Base-by-base conservation (phyloP, 768 basidiomycete species). In the Tubosaeta sp. region DNA sequence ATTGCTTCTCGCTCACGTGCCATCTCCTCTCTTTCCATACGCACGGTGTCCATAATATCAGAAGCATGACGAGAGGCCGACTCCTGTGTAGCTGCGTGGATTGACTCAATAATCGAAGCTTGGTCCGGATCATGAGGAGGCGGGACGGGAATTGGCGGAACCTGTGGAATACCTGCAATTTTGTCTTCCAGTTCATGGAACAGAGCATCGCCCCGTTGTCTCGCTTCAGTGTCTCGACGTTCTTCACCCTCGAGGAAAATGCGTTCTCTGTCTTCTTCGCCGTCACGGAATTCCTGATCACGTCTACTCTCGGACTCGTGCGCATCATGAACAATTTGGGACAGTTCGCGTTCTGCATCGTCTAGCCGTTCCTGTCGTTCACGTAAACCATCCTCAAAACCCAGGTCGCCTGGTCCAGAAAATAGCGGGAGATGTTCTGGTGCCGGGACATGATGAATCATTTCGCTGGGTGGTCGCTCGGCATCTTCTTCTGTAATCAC, bases 261-360 rank as follows among this genome's bases (percentile, higher is more conserved):
- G 8, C 71, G 77, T 17, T 86, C 75, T 7, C 88, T 74, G 46
- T 80, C 82, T 11, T 84, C 81, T 65, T 91, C 89, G 53, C 80
- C 78, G 1, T 71, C 70, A 16, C 79, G 76, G 69, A 88, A 90
- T 29, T 83, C 80, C 8, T 65, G 66, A 51, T 91, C 88, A 10
- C 88, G 79, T 43, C 72, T 72, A 25, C 80, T 76, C 60, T 91
- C 89, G 1, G 79, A 80, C 46, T 81, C 79, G 33, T 78, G 76
- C 0, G 82, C 78, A 2, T 75, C 74, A 8, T 73, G 71, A 9
- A 75, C 72, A 6, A 79, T 71, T 29, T 78, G 71, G 4, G 74
- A 71, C 12, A 89, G 62, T 19, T 75, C 74, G 17, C 71, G 67
- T 46, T 83, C 80, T 17, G 80, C 74, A 0, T 81, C 83, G 10